phyloP scores from a whole-genome alignment of 106 monocot genomes.

The Dendrobium catenatum region DNA sequence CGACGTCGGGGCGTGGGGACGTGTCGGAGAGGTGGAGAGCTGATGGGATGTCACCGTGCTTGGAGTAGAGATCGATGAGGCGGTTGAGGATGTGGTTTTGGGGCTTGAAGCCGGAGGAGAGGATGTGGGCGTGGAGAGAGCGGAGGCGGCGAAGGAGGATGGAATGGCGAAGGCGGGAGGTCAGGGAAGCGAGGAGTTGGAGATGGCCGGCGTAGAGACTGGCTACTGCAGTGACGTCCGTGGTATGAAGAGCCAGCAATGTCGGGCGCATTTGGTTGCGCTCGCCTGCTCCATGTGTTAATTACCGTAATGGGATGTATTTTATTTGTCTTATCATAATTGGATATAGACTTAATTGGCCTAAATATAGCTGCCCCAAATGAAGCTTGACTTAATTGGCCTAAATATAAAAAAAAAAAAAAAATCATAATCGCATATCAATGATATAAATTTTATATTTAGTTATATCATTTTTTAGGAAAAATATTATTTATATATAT shows the following conservation, averaged over 20 bases:
- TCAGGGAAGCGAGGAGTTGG: constrained; percentile 21
- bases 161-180: neutral
- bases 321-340: no score
- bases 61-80: constrained; percentile 74
- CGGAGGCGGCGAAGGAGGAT: constrained; percentile 57
- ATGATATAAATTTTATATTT: no score
- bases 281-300: neutral
- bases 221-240: constrained; percentile 26
- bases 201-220: constrained; percentile 47
- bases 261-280: neutral
- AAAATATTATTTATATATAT: no score
- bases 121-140: constrained; percentile 65
- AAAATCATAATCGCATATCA: no score
- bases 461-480: no score
- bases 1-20: constrained; percentile 24
- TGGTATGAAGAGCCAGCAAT: neutral
- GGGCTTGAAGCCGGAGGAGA: constrained; percentile 68
- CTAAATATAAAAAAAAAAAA: no score
- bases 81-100: constrained; percentile 75
- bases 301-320: no score
- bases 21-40: constrained; percentile 47
- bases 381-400: no score
- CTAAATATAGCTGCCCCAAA: no score
- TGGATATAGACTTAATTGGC: no score
- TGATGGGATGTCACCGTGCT: constrained; percentile 53